These are phyloP conservation scores for Priceomyces carsonii DNA, from an alignment of 805 yeast genomes.

Conservation along the genomic window DNA sequence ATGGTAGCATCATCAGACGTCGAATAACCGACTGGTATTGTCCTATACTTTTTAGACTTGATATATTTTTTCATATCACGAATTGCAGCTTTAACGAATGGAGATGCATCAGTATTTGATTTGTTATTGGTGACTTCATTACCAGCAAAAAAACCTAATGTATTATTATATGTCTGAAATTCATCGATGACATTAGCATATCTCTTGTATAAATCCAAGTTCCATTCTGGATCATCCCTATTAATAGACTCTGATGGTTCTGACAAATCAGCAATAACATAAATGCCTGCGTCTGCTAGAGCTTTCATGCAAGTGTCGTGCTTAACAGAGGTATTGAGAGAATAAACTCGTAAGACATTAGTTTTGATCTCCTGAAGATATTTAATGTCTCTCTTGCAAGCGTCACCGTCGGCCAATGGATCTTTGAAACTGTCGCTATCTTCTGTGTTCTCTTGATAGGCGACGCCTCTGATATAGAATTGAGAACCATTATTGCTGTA, in stretches of 20 bases:
- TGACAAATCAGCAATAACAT: conserved; percentile 85
- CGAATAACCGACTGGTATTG: conserved; percentile 80
- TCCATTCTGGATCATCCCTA: conserved; percentile 66
- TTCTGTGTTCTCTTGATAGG: conserved; percentile 64
- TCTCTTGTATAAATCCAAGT: conserved; percentile 59
- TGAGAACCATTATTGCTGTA: conserved; percentile 77
- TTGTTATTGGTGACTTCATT: conserved; percentile 75
- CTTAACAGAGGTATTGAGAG: conserved; percentile 62
- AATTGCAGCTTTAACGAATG: conserved; percentile 80
- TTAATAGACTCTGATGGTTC: conserved; percentile 65
- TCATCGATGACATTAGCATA: conserved; percentile 69
- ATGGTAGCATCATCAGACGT: conserved; percentile 73
- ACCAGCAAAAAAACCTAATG: conserved; percentile 84
- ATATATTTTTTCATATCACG: conserved; percentile 77
- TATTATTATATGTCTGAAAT: conserved; percentile 68
- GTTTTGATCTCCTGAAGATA: conserved; percentile 62
- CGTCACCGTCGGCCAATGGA: conserved; percentile 63
- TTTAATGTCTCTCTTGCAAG: conserved; percentile 75
- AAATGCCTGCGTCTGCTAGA: conserved; percentile 81
- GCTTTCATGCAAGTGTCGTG: conserved; percentile 69
- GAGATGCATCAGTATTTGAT: conserved; percentile 71
- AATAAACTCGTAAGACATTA: conserved; percentile 76
- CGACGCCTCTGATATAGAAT: conserved; percentile 75
- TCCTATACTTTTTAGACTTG: conserved; percentile 56
- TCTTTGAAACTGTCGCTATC: conserved; percentile 50